These are phyloP conservation scores for Ogataea chonburiensis DNA, from an alignment of 805 yeast genomes.

Conservation along the genomic window DNA sequence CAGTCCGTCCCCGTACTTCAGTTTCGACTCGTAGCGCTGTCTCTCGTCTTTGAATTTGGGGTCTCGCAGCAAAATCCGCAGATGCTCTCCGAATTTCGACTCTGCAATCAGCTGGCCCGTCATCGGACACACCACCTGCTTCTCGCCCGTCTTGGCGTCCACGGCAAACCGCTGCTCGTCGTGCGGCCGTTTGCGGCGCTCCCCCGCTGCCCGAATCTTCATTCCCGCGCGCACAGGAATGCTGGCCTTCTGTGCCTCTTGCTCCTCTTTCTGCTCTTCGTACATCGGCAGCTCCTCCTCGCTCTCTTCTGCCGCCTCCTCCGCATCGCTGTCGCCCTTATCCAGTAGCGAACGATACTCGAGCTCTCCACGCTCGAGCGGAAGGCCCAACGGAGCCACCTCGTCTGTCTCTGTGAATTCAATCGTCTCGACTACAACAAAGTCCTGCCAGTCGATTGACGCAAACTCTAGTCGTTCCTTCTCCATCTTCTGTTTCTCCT, in stretches of 20 bases:
- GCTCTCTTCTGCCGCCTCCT: conserved; percentile 30
- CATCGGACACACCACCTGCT: conserved; percentile 68
- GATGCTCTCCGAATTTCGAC: conserved; percentile 65
- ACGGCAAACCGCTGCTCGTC: conserved; percentile 5
- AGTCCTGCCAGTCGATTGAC: conserved; percentile 86
- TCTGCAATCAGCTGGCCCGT: conserved; percentile 73
- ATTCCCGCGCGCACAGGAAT: conserved; percentile 40
- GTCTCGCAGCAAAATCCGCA: conserved; percentile 67
- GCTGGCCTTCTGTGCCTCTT: background rate
- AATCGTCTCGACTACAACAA: conserved; percentile 66
- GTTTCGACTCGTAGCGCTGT: conserved; percentile 56
- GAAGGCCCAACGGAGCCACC: conserved; percentile 52
- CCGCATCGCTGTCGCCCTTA: conserved; percentile 37
- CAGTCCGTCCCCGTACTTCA: conserved; percentile 35
- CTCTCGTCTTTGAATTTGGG: conserved; percentile 75
- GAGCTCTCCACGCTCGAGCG: conserved; percentile 57
- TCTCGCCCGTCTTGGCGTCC: conserved; percentile 24
- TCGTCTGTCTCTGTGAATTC: conserved; percentile 62
- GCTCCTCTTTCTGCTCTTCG: conserved; percentile 13
- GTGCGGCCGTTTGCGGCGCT: conserved; percentile 43
- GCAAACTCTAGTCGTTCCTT: conserved; percentile 57
- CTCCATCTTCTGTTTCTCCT: conserved; percentile 33
- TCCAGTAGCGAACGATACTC: conserved; percentile 60
- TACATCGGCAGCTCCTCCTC: conserved; percentile 13
- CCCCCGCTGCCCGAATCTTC: conserved; percentile 71